Evolutionary conservation across 1,284 basidiomycete genomes (phyloP).

Genomic region (Melampsora abietis-canadensis): DNA sequence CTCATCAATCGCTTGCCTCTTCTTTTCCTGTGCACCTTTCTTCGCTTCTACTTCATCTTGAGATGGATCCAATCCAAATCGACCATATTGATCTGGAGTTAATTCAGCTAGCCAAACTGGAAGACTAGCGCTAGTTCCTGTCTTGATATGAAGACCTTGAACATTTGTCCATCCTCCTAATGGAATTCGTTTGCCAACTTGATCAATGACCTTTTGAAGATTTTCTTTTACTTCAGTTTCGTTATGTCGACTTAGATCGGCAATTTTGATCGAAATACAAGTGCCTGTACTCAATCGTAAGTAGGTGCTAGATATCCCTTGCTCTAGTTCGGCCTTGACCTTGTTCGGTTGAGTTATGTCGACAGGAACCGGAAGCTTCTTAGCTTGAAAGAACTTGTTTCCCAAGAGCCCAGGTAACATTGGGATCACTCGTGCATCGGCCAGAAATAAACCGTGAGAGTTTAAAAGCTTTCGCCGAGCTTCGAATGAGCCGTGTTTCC

Average conservation of each 20-base stretch:
- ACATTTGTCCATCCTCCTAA: conserved; percentile 86
- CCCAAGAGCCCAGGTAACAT: conserved; percentile 82
- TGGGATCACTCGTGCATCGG: conserved; percentile 84
- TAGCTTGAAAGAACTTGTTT: conserved; percentile 84
- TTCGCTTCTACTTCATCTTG: conserved; percentile 52
- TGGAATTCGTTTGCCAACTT: conserved; percentile 64
- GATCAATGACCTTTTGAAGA: conserved; percentile 72
- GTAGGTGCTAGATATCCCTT: conserved; percentile 85
- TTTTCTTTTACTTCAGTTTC: conserved; percentile 74
- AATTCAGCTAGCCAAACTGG: conserved; percentile 82
- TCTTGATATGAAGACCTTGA: conserved; percentile 86
- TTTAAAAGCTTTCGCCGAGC: conserved; percentile 77
- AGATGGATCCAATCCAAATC: conserved; percentile 62
- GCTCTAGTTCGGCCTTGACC: conserved; percentile 82
- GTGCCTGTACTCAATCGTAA: conserved; percentile 91
- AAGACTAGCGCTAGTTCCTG: conserved; percentile 73
- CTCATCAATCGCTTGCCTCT: conserved; percentile 31
- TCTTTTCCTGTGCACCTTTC: conserved; percentile 49
- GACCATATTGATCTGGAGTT: conserved; percentile 62
- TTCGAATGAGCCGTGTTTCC: conserved; percentile 65
- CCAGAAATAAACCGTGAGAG: conserved; percentile 87
- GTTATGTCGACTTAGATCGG: conserved; percentile 66
- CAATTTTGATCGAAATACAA: conserved; percentile 70
- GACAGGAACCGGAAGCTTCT: conserved; percentile 94
- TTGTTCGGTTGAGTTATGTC: conserved; percentile 72